Evolutionary conservation across 1,284 basidiomycete species (phyloP), one percentile per base, ranked within the genome.

Genomic region (Ganoderma lingzhi): DNA sequence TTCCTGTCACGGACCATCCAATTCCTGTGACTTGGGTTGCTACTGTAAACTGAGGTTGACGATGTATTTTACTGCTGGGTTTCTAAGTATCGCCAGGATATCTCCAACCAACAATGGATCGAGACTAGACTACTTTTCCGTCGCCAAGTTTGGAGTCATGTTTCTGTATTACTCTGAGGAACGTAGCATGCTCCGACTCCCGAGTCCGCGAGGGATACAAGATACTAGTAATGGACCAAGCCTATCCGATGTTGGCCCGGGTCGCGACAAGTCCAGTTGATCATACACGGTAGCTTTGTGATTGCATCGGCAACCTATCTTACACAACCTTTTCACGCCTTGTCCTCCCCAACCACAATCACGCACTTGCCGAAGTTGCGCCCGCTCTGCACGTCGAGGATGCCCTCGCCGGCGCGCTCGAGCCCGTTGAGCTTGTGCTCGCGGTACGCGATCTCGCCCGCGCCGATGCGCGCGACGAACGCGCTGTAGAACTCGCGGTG

Each of bases 311-410:
- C 56, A 37, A 19, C 56, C 17, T 37, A 58, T 58, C 56, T 4
- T 37, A 58, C 35, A 58, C 35, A 37, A 3, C 32, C 23, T 23
- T 23, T 23, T 19, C n/a, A n/a, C 14, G 23, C 5, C 63, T 64
- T 72, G 48, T 83, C 80, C 55, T 86, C 80, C 0, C 83, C 83
- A 23, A 90, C 86, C 41, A 84, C 75, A 35, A 89, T 77, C 1
- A 89, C 84, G 14, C 83, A 84, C 79, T 93, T 92, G 1, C 86
- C 91, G 23, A 80, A 83, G 76, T 92, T 92, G 65, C 78, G 79
- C 0, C 90, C 91, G 55, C 81, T 83, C 75, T 86, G 87, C 15
- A 91, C 84, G 53, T 84, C 86, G 30, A 85, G 71, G 41, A 92
- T 76, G 0, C 82, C 88, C 17, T 88, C 82, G 0, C 86, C 87